Percentiles rank a stretch among this genome's conserved stretches.
Evolutionary conservation across 768 basidiomycete genomes (phyloP).

Genomic region (Trametes maxima): DNA sequence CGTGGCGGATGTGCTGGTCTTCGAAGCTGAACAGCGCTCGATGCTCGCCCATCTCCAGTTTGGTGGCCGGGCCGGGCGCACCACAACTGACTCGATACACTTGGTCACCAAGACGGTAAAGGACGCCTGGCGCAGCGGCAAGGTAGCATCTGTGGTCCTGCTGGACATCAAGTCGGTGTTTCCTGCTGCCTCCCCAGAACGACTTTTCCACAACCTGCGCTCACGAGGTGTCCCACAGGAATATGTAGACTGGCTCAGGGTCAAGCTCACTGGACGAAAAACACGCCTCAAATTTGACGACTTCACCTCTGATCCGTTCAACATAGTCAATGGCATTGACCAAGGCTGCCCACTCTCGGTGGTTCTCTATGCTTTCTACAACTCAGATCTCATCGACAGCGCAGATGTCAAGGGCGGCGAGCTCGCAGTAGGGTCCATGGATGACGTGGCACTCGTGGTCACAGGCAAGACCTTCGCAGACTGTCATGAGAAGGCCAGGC

Average conservation of each 20-base stretch:
- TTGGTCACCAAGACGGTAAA: slow-evolving; percentile 23
- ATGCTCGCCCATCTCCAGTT: slow-evolving; percentile 28
- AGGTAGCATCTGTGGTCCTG: slow-evolving; percentile 35
- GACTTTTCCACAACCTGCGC: slow-evolving; percentile 22
- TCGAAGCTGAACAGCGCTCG: slow-evolving; percentile 2
- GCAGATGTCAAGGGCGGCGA: slow-evolving; percentile 19
- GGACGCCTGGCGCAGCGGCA: slow-evolving; percentile 24
- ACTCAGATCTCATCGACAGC: slow-evolving; percentile 26
- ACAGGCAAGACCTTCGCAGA: slow-evolving; percentile 8
- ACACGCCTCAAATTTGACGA: slow-evolving; percentile 31
- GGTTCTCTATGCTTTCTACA: slow-evolving; percentile 37
- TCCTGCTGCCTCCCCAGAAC: neutral
- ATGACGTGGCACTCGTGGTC: slow-evolving; percentile 22
- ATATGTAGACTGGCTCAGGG: slow-evolving; percentile 19
- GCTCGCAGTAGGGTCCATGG: slow-evolving; percentile 16
- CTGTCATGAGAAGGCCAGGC: slow-evolving; percentile 4
- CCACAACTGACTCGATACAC: slow-evolving; percentile 31
- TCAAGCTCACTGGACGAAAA: slow-evolving; percentile 21
- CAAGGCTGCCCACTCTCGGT: too few species aligned
- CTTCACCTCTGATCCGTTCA: slow-evolving; percentile 21
- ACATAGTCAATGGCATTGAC: slow-evolving; percentile 32
- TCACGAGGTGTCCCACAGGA: slow-evolving; percentile 17
- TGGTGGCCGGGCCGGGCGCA: slow-evolving; percentile 26
- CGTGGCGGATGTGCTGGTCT: slow-evolving; percentile 15
- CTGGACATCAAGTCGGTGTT: slow-evolving; percentile 39